Percentiles rank a stretch among this genome's conserved stretches.
Evolutionary conservation across 2,329 filamentous ascomycete genomes (phyloP).

Genomic region (Decorospora gaudefroyi): DNA sequence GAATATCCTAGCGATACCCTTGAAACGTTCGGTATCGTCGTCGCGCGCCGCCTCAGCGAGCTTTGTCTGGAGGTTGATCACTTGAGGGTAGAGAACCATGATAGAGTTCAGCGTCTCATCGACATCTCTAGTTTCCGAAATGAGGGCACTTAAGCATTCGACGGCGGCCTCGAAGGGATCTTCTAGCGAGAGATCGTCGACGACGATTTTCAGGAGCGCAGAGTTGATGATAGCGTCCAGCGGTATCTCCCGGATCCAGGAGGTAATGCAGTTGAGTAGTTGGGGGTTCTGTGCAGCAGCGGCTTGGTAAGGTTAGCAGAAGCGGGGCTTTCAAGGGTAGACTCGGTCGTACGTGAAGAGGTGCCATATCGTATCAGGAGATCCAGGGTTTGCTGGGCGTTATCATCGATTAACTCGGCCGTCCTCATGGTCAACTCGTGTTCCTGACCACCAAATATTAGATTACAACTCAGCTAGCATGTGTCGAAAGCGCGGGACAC

Average conservation of each 20-base stretch:
- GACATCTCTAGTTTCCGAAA: constrained; percentile 89
- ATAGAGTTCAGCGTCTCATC: constrained; percentile 87
- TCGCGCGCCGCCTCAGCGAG: constrained; percentile 75
- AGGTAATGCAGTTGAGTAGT: constrained; percentile 92
- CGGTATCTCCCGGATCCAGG: constrained; percentile 93
- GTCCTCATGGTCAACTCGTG: constrained; percentile 88
- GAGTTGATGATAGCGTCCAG: constrained; percentile 82
- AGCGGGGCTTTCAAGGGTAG: not conserved
- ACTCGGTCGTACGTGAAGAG: constrained; percentile 73
- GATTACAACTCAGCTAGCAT: constrained; percentile 48
- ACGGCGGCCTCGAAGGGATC: constrained; percentile 83
- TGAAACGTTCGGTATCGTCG: constrained; percentile 84
- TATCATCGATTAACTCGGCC: constrained; percentile 85
- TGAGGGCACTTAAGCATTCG: constrained; percentile 89
- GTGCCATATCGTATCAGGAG: constrained; percentile 89
- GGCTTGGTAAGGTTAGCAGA: constrained; percentile 48
- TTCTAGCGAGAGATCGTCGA: constrained; percentile 75
- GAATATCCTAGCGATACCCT: constrained; percentile 86
- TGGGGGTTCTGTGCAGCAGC: constrained; percentile 83
- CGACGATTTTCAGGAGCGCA: constrained; percentile 77
- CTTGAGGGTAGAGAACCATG: constrained; percentile 76
- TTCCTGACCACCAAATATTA: constrained; percentile 67
- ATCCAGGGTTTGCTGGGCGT: constrained; percentile 82
- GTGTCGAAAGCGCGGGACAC: constrained; percentile 40
- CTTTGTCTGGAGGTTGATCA: constrained; percentile 75